Evolutionary conservation across 2,329 filamentous ascomycete genomes (phyloP), one percentile per base, ranked within the genome.

Genomic region (Penicillium rolfsii): DNA sequence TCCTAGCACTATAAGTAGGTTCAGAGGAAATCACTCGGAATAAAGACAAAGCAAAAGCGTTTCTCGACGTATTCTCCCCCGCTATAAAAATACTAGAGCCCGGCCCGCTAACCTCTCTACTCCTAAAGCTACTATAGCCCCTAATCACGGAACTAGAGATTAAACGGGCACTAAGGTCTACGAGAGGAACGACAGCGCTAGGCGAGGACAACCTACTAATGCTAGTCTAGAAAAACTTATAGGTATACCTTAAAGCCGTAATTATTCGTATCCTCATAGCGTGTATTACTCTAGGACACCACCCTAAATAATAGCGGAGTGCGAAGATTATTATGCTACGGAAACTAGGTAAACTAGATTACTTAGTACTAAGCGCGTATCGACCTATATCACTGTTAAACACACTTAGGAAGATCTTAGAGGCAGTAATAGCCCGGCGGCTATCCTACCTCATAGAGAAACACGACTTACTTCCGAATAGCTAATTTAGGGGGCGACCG

Each of bases 261-360:
- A 45, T 45, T 26, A 12, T 26, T 22, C 22, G 22, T 11, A 56
- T 63, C 2, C 61, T 65, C 49, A 41, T 38, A 4, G 46, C 54
- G 19, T 63, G 12, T 0, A 7, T 64, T 0, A 16, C 60, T 12
- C 52, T 64, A 53, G 63, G 64, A 28, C 48, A 71, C 52, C 59
- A 69, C 40, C 69, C 63, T 5, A 46, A 56, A 30, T 54, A 58
- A 57, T 71, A 56, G 67, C 55, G 63, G 6, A 55, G 26, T 5
- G 66, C 62, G 24, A 60, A 59, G 24, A 71, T 71, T 36, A 48
- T 71, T 8, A 63, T 69, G 2, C 55, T 72, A n/a, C 54, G 67
- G 28, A 74, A 74, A 36, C 69, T 65, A 4, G 59, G 62, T 6
- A 71, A 73, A 38, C 60, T 52, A 24, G 64, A 73, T 50, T 74